A percentile compares a stretch with the other conserved stretches of the same genome.
Evolutionary conservation across 176 grass and related monocot genomes (phyloP).

Genomic region (Bolboschoenus planiculmis): DNA sequence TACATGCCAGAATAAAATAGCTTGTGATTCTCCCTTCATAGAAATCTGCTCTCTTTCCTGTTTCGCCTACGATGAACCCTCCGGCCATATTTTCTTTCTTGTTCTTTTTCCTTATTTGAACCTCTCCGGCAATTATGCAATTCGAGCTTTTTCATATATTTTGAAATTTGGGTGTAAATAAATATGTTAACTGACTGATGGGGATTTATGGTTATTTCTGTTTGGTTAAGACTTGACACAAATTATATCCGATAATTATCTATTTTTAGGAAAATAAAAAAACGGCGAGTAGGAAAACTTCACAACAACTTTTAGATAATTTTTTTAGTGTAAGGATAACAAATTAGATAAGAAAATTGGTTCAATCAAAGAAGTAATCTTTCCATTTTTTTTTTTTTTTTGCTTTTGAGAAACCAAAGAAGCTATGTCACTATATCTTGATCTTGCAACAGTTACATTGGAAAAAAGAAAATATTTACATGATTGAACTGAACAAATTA

Average conservation of each 20-base stretch:
- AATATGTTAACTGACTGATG: neutral
- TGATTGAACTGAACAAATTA: no score
- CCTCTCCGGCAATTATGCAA: no score
- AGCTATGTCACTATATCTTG: neutral
- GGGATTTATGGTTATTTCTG: neutral
- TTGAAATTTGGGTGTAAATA: neutral
- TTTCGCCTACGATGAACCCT: constrained; percentile 38
- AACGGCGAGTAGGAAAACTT: neutral
- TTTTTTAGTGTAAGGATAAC: neutral
- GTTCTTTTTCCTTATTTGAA: neutral
- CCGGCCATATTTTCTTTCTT: constrained; percentile 49
- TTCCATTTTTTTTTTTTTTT: neutral
- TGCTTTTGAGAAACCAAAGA: neutral
- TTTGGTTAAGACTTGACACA: no score
- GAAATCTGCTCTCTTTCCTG: constrained; percentile 45
- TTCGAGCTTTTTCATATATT: neutral
- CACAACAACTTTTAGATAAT: neutral
- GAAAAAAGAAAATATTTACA: no score
- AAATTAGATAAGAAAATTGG: neutral
- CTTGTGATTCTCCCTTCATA: constrained; percentile 77
- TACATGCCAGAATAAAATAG: constrained; percentile 84
- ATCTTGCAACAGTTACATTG: neutral
- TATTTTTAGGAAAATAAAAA: constrained; percentile 10
- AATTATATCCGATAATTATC: neutral
- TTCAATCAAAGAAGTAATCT: neutral